phyloP scores from a whole-genome alignment of 208 protist genomes.

The Porcisia deanei region DNA sequence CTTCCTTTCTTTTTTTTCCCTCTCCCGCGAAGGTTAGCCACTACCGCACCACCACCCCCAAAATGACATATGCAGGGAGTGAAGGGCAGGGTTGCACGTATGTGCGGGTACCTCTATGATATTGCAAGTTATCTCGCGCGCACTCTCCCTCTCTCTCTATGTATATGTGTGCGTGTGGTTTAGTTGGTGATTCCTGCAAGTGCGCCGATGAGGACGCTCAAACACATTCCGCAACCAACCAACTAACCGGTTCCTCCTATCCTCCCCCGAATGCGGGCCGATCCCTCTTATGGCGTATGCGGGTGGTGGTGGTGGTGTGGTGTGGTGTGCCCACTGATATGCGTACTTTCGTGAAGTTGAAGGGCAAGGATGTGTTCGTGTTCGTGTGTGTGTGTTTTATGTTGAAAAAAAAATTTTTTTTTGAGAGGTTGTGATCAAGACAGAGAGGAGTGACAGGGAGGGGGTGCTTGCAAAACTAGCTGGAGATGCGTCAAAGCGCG shows the following conservation, averaged over 20 bases:
- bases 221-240: too few relatives aligned
- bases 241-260: too few relatives aligned
- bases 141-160: not conserved
- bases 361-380: not conserved
- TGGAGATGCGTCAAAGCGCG: not conserved
- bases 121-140: too few relatives aligned
- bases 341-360: not conserved
- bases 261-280: not conserved
- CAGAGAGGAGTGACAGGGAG: not conserved
- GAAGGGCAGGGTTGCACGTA: not conserved
- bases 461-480: not conserved
- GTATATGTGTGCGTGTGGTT: constrained; percentile 5
- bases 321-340: not conserved
- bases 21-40: too few relatives aligned
- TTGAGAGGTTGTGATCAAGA: not conserved
- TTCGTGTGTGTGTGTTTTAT: not conserved
- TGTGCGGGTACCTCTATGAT: too few relatives aligned
- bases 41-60: too few relatives aligned
- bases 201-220: not conserved
- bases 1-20: not conserved
- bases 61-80: not conserved
- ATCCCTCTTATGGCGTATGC: not conserved
- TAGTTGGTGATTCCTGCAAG: not conserved
- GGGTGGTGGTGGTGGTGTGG: not conserved
- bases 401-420: not conserved